Conservation (phyloP, 768 basidiomycete genomes). For the Pleurotus cornucopiae region DNA sequence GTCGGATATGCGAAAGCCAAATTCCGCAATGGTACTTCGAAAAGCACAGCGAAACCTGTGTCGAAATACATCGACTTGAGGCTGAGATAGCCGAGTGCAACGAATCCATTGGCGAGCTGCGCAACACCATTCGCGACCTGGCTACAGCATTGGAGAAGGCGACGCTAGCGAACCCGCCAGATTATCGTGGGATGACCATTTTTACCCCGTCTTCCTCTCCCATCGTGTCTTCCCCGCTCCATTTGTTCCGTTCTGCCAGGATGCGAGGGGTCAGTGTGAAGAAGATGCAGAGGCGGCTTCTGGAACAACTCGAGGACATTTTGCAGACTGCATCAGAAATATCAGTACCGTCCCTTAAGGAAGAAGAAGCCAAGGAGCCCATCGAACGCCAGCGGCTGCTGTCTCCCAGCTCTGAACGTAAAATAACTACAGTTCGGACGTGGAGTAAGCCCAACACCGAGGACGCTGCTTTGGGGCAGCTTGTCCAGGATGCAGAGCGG, state of each 20-base stretch:
- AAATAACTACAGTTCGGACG: slow-evolving; percentile 74
- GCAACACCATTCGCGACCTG: slow-evolving; percentile 81
- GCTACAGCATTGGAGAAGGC: slow-evolving; percentile 65
- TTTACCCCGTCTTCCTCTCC: slow-evolving; percentile 72
- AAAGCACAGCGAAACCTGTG: slow-evolving; percentile 99
- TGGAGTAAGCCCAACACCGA: slow-evolving; percentile 87
- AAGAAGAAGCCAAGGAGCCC: slow-evolving; percentile 87
- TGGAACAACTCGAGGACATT: slow-evolving; percentile 87
- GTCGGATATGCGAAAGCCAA: slow-evolving; percentile 95
- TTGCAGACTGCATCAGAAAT: slow-evolving; percentile 77
- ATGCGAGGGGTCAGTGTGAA: slow-evolving; percentile 78
- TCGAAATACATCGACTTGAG: slow-evolving; percentile 92
- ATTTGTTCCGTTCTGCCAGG: slow-evolving; percentile 71
- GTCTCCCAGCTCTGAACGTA: slow-evolving; percentile 85
- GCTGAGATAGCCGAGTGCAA: slow-evolving; percentile 93
- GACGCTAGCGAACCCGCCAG: slow-evolving; percentile 63
- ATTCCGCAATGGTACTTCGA: slow-evolving; percentile 99
- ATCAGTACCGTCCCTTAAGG: slow-evolving; percentile 83
- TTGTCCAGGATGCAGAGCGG: slow-evolving; percentile 84
- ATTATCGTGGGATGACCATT: slow-evolving; percentile 87
- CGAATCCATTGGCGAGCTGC: slow-evolving; percentile 85
- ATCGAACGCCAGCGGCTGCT: slow-evolving; percentile 90
- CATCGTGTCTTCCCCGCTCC: slow-evolving; percentile 67
- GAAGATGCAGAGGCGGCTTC: slow-evolving; percentile 73
- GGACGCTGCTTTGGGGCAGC: slow-evolving; percentile 77